Percentiles rank a stretch among this genome's conserved stretches.
Conservation (phyloP, 768 basidiomycete species). For the Tricholoma matsutake region DNA sequence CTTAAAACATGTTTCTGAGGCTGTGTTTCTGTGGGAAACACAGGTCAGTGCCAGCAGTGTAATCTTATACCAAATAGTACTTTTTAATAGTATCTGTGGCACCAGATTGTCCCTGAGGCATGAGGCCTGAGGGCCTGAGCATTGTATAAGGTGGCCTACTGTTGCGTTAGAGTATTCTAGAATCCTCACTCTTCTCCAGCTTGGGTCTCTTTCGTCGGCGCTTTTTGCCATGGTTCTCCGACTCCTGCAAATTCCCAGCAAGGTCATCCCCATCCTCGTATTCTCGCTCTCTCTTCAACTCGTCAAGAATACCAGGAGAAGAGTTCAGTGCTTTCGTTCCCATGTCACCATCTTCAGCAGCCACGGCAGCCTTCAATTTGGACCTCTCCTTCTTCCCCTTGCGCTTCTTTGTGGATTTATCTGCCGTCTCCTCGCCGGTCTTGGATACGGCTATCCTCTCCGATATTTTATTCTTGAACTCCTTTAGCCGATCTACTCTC, state of each 20-base stretch:
- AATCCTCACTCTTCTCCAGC: conserved; percentile 10
- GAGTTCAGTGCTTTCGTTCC: conserved; percentile 9
- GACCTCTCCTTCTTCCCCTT: conserved; percentile 70
- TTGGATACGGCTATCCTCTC: conserved; percentile 34
- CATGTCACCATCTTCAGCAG: conserved; percentile 17
- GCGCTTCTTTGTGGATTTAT: conserved; percentile 50
- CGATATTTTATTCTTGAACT: conserved; percentile 63
- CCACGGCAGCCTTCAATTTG: conserved; percentile 39
- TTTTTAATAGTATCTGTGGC: no score
- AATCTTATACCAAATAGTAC: no score
- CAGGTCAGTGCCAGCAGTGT: no score
- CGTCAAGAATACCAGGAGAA: background rate
- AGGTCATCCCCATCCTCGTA: conserved; percentile 33
- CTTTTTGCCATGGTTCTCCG: conserved; percentile 20
- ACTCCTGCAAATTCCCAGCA: conserved; percentile 42
- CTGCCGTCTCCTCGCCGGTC: conserved; percentile 18
- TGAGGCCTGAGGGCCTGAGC: no score
- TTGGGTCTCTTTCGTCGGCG: conserved; percentile 25
- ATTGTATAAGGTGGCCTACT: no score
- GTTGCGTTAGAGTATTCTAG: no score
- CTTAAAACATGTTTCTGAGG: no score
- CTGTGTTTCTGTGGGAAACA: no score
- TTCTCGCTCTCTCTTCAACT: conserved; percentile 16
- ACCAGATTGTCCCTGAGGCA: no score
- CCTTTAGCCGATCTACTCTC: conserved; percentile 62